Evolutionary conservation across 768 basidiomycete genomes (phyloP).

Genomic region (Coprinopsis marcescibilis): DNA sequence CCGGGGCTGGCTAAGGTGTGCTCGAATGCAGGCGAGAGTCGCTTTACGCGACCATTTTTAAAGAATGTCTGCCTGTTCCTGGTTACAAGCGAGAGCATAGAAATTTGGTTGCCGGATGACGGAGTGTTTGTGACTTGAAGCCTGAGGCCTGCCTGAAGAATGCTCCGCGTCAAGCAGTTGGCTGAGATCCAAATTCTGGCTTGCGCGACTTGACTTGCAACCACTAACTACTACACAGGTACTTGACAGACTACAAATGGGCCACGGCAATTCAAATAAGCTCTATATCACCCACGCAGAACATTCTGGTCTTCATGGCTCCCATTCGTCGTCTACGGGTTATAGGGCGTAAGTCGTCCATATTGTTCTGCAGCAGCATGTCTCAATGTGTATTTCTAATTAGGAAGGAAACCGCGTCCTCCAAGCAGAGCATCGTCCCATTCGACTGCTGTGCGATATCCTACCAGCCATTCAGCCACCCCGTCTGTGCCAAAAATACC

Average conservation of each 20-base stretch:
- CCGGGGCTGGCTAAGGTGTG: background rate
- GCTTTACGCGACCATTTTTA: background rate
- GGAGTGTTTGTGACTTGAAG: too few relatives aligned
- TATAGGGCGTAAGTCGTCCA: conserved; percentile 51
- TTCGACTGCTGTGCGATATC: conserved; percentile 92
- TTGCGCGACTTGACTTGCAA: conserved; percentile 3
- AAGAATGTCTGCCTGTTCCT: background rate
- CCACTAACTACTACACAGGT: too few relatives aligned
- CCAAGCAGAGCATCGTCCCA: conserved; percentile 61
- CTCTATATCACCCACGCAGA: conserved; percentile 88
- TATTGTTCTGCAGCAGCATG: conserved; percentile 7
- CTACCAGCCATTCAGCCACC: conserved; percentile 83
- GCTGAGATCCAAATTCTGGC: background rate
- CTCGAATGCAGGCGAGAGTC: background rate
- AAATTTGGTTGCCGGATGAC: too few relatives aligned
- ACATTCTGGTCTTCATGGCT: conserved; percentile 74
- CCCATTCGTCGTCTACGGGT: conserved; percentile 76
- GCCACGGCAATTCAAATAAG: conserved; percentile 84
- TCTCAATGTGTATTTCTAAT: conserved; percentile 10
- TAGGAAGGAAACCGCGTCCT: conserved; percentile 65
- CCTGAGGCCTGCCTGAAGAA: too few relatives aligned
- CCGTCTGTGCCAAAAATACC: conserved; percentile 78
- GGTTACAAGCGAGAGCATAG: conserved; percentile 1
- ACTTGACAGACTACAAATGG: too few relatives aligned
- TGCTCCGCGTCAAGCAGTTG: background rate